A percentile compares a stretch with the other conserved stretches of the same genome.
Evolutionary conservation across 495 filamentous ascomycete species (phyloP).

Genomic region (Aspergillus biplanus): DNA sequence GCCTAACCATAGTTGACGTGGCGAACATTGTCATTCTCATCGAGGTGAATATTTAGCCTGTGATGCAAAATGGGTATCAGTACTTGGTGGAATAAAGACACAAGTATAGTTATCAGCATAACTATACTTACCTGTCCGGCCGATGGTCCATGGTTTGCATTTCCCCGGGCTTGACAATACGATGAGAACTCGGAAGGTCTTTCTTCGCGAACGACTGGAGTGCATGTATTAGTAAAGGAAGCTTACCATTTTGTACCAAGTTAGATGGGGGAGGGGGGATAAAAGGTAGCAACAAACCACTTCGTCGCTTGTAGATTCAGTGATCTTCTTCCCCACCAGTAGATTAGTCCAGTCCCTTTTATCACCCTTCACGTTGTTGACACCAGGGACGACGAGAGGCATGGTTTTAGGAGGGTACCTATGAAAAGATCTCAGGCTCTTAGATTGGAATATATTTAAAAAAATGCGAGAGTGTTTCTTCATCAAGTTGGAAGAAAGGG

Average conservation of each 20-base stretch:
- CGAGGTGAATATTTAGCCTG: conserved; percentile 74
- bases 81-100: background rate
- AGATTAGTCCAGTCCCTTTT: conserved; percentile 72
- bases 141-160: conserved; percentile 66
- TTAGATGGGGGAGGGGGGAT: background rate
- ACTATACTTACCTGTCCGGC: conserved; percentile 54
- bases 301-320: conserved; percentile 49
- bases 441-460: background rate
- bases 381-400: conserved; percentile 81
- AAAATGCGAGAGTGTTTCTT: background rate
- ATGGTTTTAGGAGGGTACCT: conserved; percentile 41
- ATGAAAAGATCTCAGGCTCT: background rate
- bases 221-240: background rate
- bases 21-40: conserved; percentile 72
- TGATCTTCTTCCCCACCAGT: conserved; percentile 75
- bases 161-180: conserved; percentile 66
- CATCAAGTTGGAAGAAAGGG: background rate
- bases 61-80: conserved; percentile 20
- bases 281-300: conserved; percentile 35
- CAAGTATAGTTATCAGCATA: background rate
- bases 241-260: conserved; percentile 12
- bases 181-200: conserved; percentile 69
- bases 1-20: conserved; percentile 60
- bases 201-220: conserved; percentile 72
- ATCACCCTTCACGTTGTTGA: conserved; percentile 57